Evolutionary conservation across 1,284 basidiomycete species (phyloP).

Genomic region (Boletus semigastroideus): DNA sequence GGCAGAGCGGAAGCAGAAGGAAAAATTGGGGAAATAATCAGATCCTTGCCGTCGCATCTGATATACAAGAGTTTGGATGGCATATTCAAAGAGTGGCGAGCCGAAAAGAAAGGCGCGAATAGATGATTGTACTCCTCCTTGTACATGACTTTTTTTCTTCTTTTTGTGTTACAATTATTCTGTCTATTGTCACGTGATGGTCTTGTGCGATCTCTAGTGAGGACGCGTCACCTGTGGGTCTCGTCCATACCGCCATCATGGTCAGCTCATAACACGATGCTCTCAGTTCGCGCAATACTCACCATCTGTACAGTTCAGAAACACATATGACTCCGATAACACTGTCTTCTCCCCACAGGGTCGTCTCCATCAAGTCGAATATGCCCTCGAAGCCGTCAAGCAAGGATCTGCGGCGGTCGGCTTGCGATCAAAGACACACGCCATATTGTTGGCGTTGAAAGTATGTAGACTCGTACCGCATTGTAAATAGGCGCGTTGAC

Average conservation of each 20-base stretch:
- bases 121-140: slow-evolving; percentile 4
- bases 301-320: slow-evolving; percentile 68
- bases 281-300: slow-evolving; percentile 4
- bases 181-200: slow-evolving; percentile 24
- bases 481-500: slow-evolving; percentile 1
- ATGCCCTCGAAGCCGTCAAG: slow-evolving; percentile 99
- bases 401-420: slow-evolving; percentile 99
- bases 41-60: slow-evolving; percentile 80
- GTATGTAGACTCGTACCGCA: slow-evolving; percentile 38
- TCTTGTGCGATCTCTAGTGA: slow-evolving; percentile 7
- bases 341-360: slow-evolving; percentile 95
- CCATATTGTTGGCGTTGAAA: slow-evolving; percentile 91
- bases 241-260: slow-evolving; percentile 25
- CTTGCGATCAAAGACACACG: slow-evolving; percentile 92
- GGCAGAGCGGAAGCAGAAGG: slow-evolving; percentile 73
- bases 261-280: slow-evolving; percentile 16
- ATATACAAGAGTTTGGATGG: slow-evolving; percentile 89
- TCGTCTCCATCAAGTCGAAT: slow-evolving; percentile 94
- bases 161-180: slow-evolving; percentile 12
- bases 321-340: slow-evolving; percentile 96
- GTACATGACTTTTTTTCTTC: slow-evolving; percentile 1
- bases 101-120: slow-evolving; percentile 65
- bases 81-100: slow-evolving; percentile 89
- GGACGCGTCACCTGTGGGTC: slow-evolving; percentile 31
- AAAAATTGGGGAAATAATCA: slow-evolving; percentile 84